Evolutionary conservation across 2,329 filamentous ascomycete genomes (phyloP).

Genomic region (Fusarium cicatricum): DNA sequence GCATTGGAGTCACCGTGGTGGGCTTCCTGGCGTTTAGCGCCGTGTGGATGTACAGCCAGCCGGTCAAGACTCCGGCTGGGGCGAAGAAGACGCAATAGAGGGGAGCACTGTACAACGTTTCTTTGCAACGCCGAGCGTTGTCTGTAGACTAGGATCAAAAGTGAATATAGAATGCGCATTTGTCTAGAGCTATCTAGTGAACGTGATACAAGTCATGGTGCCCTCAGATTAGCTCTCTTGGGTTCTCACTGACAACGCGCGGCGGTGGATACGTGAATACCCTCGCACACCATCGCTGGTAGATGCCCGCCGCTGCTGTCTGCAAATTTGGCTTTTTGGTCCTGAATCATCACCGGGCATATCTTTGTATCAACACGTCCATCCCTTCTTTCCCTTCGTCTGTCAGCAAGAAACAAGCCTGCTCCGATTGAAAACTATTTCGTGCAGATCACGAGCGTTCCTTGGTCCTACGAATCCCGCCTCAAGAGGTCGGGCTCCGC

Average conservation of each 20-base stretch:
- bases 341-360: constrained; percentile 60
- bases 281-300: constrained; percentile 16
- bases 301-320: constrained; percentile 50
- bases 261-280: constrained; percentile 16
- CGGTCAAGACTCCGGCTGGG: constrained; percentile 46
- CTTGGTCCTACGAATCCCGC: background rate
- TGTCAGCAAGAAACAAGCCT: constrained; percentile 43
- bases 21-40: constrained; percentile 88
- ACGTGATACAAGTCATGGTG: constrained; percentile 28
- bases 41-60: constrained; percentile 81
- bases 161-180: constrained; percentile 36
- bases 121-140: constrained; percentile 19
- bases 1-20: constrained; percentile 81
- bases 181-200: constrained; percentile 1
- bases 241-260: constrained; percentile 62
- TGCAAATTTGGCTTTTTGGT: constrained; percentile 69
- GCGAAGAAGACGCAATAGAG: constrained; percentile 59
- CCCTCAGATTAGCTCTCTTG: constrained; percentile 67
- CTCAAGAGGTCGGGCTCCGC: background rate
- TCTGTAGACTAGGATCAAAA: constrained; percentile 35
- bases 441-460: constrained; percentile 44
- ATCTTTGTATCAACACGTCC: constrained; percentile 15
- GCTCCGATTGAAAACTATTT: constrained; percentile 65
- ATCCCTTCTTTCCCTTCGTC: background rate
- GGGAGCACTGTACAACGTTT: constrained; percentile 23